Percentiles rank a stretch among this genome's conserved stretches.
phyloP scores from a whole-genome alignment of 805 yeast genomes.

The Pichia eremophila region DNA sequence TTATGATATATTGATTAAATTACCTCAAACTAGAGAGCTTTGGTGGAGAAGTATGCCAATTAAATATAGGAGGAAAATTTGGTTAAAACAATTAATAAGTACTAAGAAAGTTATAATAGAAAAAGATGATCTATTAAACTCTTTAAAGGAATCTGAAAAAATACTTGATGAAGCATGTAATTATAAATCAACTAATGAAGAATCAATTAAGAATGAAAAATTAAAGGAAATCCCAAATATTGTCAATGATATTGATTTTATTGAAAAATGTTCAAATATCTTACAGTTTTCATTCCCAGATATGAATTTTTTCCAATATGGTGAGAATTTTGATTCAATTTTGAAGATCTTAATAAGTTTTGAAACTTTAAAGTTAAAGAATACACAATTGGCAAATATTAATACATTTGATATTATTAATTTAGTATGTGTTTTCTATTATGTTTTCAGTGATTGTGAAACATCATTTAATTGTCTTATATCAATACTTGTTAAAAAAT shows the following conservation, averaged over 20 bases:
- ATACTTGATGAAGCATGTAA: constrained; percentile 23
- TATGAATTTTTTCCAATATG: constrained; percentile 22
- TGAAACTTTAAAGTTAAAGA: constrained; percentile 11
- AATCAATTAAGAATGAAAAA: constrained; percentile 11
- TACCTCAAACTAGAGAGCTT: constrained; percentile 37
- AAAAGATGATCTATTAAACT: not conserved
- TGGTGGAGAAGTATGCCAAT: constrained; percentile 56
- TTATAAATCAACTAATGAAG: constrained; percentile 16
- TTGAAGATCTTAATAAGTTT: constrained; percentile 17
- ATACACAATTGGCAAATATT: constrained; percentile 7
- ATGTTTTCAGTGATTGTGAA: constrained; percentile 17
- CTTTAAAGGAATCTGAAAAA: constrained; percentile 13
- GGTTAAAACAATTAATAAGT: constrained; percentile 40
- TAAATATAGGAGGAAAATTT: constrained; percentile 34
- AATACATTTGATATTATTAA: constrained; percentile 13
- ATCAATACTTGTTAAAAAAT: constrained; percentile 19
- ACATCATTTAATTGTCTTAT: constrained; percentile 19
- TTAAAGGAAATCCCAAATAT: constrained; percentile 8
- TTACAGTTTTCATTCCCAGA: constrained; percentile 23
- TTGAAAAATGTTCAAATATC: constrained; percentile 16
- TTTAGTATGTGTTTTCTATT: constrained; percentile 20
- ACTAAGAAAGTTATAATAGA: constrained; percentile 19
- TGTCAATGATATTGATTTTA: constrained; percentile 11
- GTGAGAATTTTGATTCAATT: constrained; percentile 22
- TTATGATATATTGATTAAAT: constrained; percentile 26